Conservation (phyloP, 176 grass and related monocot species). For the Rhipidocladum racemiflorum region DNA sequence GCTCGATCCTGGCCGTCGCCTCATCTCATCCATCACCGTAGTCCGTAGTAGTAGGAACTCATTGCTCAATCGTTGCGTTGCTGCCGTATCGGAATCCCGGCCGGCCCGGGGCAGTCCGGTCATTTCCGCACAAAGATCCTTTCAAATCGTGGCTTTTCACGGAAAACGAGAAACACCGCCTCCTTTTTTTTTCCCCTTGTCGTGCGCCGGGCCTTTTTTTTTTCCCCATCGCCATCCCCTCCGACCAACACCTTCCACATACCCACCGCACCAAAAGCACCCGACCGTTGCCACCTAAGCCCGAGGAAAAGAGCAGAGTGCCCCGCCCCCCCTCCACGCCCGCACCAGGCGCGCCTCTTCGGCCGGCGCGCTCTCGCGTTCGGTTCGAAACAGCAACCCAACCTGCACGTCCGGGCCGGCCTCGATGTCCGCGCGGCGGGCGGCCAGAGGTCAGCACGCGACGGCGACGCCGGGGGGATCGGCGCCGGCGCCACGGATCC, state of each 20-base stretch:
- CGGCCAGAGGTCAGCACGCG: slow-evolving; percentile 45
- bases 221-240: slow-evolving; percentile 28
- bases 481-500: slow-evolving; percentile 40
- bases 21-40: background rate
- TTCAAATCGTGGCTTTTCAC: slow-evolving; percentile 66
- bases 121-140: slow-evolving; percentile 43
- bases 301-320: slow-evolving; percentile 15
- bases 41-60: background rate
- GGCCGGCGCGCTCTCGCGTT: background rate
- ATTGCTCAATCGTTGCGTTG: slow-evolving; percentile 30
- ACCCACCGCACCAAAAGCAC: slow-evolving; percentile 31
- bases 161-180: slow-evolving; percentile 54
- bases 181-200: slow-evolving; percentile 14
- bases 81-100: slow-evolving; percentile 10
- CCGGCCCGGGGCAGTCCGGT: slow-evolving; percentile 24
- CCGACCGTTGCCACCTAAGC: slow-evolving; percentile 50
- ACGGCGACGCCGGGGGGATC: slow-evolving; percentile 15
- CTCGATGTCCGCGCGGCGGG: slow-evolving; percentile 50
- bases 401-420: background rate
- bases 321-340: slow-evolving; percentile 5
- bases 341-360: slow-evolving; percentile 19
- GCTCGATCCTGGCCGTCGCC: background rate
- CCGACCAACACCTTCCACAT: slow-evolving; percentile 49
- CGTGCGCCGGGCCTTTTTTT: slow-evolving; percentile 9
- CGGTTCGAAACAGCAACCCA: background rate